Evolutionary conservation across 2,329 filamentous ascomycete species (phyloP), one percentile per base, ranked within the genome.

Genomic region (Pseudopithomyces chartarum): DNA sequence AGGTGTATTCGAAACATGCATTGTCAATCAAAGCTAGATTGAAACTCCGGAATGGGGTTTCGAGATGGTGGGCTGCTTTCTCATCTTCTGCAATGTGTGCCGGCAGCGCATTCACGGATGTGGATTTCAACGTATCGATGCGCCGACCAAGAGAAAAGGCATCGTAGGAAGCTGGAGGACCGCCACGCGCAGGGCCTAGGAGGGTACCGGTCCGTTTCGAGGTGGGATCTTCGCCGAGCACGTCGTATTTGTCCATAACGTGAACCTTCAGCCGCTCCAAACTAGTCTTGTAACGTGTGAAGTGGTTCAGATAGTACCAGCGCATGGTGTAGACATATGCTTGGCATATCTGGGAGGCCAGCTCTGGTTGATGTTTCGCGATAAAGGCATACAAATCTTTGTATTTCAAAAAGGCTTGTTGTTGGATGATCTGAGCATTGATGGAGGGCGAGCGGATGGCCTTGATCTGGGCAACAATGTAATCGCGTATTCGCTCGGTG

Each of bases 301-400:
- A 99, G 73, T 97, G 91, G 63, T 90, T 95, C 52, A 90, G 79
- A 73, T 98, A 98, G 71, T 99, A 99, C 95, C 95, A 99, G 52
- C 92, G 87, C 92, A 99, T 99, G 0, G 96, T 99, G 74, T 97
- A 97, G 79, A 96, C 89, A 70, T 99, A 99, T 3, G 96, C 95
- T 73, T 92, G 90, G 8, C 88, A 88, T 62, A 99, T 96, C 75
- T 99, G 91, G 52, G 93, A 89, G 8, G 91, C 92, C 6, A 99
- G 85, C n/a, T 86, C 83, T 1, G 90, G 81, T 67, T 98, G 92
- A 63, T 94, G 90, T 65, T 86, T 88, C 57, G 91, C 87, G 32
- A 99, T 82, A 70, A 98, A 99, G 6, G 86, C 83, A 76, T 89
- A 99, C 0, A 97, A 80, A 33, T 97, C 92, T 73, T 91, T 96